Evolutionary conservation across 164 flowering plant genomes (phyloP).

Genomic region (Aristolochia californica): DNA sequence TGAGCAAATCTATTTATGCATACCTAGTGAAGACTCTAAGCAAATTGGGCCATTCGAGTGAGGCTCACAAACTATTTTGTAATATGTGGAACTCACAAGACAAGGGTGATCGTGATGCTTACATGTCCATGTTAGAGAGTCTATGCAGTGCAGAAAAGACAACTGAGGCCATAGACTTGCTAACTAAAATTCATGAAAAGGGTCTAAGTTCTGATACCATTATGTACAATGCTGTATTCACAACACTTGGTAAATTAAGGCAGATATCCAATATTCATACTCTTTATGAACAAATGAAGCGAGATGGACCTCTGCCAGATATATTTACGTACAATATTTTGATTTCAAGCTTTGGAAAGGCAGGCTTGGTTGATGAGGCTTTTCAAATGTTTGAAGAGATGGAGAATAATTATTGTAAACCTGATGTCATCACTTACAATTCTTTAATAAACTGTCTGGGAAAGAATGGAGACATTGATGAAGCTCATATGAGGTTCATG

Average conservation of each 20-base stretch:
- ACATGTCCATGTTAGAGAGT: conserved; percentile 72
- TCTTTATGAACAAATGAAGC: conserved; percentile 74
- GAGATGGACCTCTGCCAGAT: conserved; percentile 67
- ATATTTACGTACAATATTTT: conserved; percentile 84
- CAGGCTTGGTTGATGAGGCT: conserved; percentile 61
- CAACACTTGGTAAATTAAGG: conserved; percentile 75
- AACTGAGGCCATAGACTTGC: conserved; percentile 66
- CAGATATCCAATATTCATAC: conserved; percentile 50
- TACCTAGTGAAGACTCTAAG: conserved; percentile 67
- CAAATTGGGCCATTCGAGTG: conserved; percentile 76
- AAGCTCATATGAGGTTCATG: conserved; percentile 87
- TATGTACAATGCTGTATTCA: conserved; percentile 73
- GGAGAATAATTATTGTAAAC: conserved; percentile 48
- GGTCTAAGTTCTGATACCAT: conserved; percentile 52
- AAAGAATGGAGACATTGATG: conserved; percentile 80
- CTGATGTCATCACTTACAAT: conserved; percentile 79
- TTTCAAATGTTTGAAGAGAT: conserved; percentile 69
- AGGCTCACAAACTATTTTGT: conserved; percentile 92
- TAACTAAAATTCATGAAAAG: conserved; percentile 65
- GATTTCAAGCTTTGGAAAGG: conserved; percentile 73
- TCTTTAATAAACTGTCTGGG: conserved; percentile 89
- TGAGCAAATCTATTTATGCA: conserved; percentile 59
- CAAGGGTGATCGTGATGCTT: conserved; percentile 74
- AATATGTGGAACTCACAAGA: conserved; percentile 79
- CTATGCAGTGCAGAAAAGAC: conserved; percentile 63